Percentiles rank a stretch among this genome's conserved stretches.
Conservation (phyloP, 2,329 filamentous ascomycete species). For the Aspergillus sp. region DNA sequence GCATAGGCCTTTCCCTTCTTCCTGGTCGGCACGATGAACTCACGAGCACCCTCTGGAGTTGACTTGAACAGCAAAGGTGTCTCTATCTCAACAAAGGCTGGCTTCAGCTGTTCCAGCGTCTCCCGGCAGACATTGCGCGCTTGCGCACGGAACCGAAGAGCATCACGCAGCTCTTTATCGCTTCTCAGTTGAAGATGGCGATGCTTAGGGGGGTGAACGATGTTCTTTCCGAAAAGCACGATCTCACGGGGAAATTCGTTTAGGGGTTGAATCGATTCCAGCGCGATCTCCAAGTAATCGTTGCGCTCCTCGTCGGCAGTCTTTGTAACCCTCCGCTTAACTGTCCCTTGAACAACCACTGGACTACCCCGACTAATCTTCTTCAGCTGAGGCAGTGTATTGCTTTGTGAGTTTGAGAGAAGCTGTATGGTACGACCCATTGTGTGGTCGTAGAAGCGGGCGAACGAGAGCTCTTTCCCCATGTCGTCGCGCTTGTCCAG, state of each 20-base stretch:
- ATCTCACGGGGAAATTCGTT: slow-evolving; percentile 75
- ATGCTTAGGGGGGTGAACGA: slow-evolving; percentile 70
- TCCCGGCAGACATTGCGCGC: slow-evolving; percentile 57
- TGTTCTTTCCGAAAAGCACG: slow-evolving; percentile 71
- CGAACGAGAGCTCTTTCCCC: slow-evolving; percentile 70
- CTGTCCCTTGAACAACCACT: slow-evolving; percentile 54
- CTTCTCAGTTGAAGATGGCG: slow-evolving; percentile 86
- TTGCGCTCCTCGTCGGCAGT: slow-evolving; percentile 29
- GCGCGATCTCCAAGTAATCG: slow-evolving; percentile 58
- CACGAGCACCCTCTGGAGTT: slow-evolving; percentile 89
- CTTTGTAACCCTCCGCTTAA: slow-evolving; percentile 45
- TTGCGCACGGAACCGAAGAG: slow-evolving; percentile 69
- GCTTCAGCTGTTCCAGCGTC: slow-evolving; percentile 56
- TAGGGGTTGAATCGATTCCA: slow-evolving; percentile 65
- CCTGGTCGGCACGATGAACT: slow-evolving; percentile 90
- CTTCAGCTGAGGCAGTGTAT: slow-evolving; percentile 45
- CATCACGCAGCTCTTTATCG: slow-evolving; percentile 64
- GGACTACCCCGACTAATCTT: slow-evolving; percentile 54
- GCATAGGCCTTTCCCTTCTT: slow-evolving; percentile 78
- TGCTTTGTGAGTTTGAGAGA: slow-evolving; percentile 46
- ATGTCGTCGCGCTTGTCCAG: slow-evolving; percentile 68
- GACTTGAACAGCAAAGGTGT: slow-evolving; percentile 96
- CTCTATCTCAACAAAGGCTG: slow-evolving; percentile 73
- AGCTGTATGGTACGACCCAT: slow-evolving; percentile 52
- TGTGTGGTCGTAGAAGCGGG: slow-evolving; percentile 54